Conservation (phyloP, 148 eudicot species). For the Pharnaceum exiguum region DNA sequence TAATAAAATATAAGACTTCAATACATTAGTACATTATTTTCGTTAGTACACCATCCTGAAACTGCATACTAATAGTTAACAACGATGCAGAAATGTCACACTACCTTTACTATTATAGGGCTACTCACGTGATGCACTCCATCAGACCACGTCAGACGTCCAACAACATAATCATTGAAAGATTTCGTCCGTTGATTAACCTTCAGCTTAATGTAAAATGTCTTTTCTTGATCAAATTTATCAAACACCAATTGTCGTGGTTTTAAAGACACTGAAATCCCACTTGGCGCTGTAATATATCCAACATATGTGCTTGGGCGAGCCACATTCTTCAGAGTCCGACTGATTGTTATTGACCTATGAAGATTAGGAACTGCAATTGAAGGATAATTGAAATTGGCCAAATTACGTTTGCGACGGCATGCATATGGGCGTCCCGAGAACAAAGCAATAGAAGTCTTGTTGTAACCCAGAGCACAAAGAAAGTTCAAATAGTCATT, state of each 20-base stretch:
- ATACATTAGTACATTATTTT: too few relatives aligned
- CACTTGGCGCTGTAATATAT: slow-evolving; percentile 32
- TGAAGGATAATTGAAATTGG: slow-evolving; percentile 75
- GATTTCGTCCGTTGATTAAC: slow-evolving; percentile 19
- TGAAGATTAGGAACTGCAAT: slow-evolving; percentile 65
- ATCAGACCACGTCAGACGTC: slow-evolving; percentile 75
- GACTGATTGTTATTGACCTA: slow-evolving; percentile 39
- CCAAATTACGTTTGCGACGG: slow-evolving; percentile 30
- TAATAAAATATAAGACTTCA: too few relatives aligned
- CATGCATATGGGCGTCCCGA: slow-evolving; percentile 37
- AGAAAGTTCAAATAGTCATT: slow-evolving; percentile 64
- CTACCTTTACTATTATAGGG: slow-evolving; percentile 66
- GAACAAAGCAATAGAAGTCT: slow-evolving; percentile 41
- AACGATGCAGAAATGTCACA: too few relatives aligned
- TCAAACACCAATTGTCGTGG: slow-evolving; percentile 45
- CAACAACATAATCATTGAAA: slow-evolving; percentile 57
- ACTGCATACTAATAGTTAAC: too few relatives aligned
- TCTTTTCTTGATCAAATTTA: slow-evolving; percentile 47
- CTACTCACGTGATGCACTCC: slow-evolving; percentile 67
- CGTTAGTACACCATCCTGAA: too few relatives aligned
- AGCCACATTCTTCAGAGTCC: slow-evolving; percentile 76
- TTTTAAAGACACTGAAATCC: slow-evolving; percentile 33
- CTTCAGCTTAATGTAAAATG: slow-evolving; percentile 39
- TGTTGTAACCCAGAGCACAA: slow-evolving; percentile 57
- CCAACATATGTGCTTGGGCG: slow-evolving; percentile 47